These are phyloP conservation scores for Aspergillus alliaceus DNA, from an alignment of 2,329 filamentous ascomycete species.

Conservation along the genomic window DNA sequence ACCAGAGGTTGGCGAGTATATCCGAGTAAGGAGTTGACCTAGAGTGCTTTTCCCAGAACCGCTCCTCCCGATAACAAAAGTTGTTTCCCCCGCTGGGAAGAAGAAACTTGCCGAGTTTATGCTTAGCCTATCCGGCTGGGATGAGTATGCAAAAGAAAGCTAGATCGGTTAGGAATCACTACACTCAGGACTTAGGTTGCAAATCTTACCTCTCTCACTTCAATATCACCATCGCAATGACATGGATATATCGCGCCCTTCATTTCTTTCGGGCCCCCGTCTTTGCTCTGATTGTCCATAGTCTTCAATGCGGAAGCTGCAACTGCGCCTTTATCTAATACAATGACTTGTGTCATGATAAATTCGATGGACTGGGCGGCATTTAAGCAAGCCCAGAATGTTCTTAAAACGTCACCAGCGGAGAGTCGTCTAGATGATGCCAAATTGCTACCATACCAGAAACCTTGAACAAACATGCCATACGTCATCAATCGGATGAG, in stretches of 20 bases:
- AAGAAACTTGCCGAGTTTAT: constrained; percentile 64
- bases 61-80: constrained; percentile 80
- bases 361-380: constrained; percentile 74
- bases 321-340: constrained; percentile 75
- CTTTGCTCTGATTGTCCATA: constrained; percentile 28
- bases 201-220: constrained; percentile 62
- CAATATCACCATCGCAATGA: constrained; percentile 65
- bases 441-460: constrained; percentile 79
- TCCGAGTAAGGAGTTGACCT: constrained; percentile 73
- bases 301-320: constrained; percentile 67
- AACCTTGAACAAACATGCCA: constrained; percentile 80
- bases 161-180: constrained; percentile 34
- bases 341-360: constrained; percentile 73
- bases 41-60: constrained; percentile 93
- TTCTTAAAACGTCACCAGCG: constrained; percentile 71
- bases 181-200: neutral
- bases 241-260: constrained; percentile 30
- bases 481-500: constrained; percentile 73
- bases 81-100: constrained; percentile 71
- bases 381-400: constrained; percentile 79
- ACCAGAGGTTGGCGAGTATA: constrained; percentile 69
- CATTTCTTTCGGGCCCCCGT: constrained; percentile 25
- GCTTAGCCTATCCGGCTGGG: constrained; percentile 60
- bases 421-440: constrained; percentile 59
- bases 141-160: constrained; percentile 82